phyloP scores from a whole-genome alignment of 1,284 basidiomycete genomes.

The Veloporphyrellus conicus region DNA sequence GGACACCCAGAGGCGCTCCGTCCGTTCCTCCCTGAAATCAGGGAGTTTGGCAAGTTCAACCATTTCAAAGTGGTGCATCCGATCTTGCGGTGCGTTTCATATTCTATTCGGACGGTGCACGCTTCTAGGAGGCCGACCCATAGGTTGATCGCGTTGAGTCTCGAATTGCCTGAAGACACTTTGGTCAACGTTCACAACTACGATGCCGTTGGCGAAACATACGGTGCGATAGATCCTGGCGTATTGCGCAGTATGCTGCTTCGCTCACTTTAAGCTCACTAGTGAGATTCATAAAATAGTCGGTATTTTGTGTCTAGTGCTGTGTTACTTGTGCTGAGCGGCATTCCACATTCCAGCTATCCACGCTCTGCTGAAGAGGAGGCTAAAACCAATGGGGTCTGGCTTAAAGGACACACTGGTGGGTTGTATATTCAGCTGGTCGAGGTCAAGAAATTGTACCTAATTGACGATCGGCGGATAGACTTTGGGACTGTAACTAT shows the following conservation, averaged over 20 bases:
- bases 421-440: slow-evolving; percentile 4
- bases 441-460: neutral
- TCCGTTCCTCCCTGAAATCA: slow-evolving; percentile 57
- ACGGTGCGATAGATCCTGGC: slow-evolving; percentile 33
- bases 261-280: slow-evolving; percentile 17
- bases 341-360: slow-evolving; percentile 29
- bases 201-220: slow-evolving; percentile 42
- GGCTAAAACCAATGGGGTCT: slow-evolving; percentile 49
- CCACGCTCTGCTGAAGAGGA: slow-evolving; percentile 53
- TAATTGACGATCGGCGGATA: slow-evolving; percentile 18
- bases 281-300: slow-evolving; percentile 50
- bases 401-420: slow-evolving; percentile 64
- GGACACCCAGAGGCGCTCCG: slow-evolving; percentile 47
- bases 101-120: neutral
- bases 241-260: neutral
- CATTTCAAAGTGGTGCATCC: slow-evolving; percentile 50
- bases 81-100: slow-evolving; percentile 40
- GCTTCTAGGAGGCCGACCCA: neutral
- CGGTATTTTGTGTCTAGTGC: slow-evolving; percentile 3
- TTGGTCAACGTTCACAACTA: slow-evolving; percentile 52
- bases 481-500: slow-evolving; percentile 59
- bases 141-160: slow-evolving; percentile 52
- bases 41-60: slow-evolving; percentile 48
- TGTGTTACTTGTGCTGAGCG: neutral
- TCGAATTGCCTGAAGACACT: slow-evolving; percentile 58